Conservation (phyloP, 257 asterid species). For the Solanum dulcamara region DNA sequence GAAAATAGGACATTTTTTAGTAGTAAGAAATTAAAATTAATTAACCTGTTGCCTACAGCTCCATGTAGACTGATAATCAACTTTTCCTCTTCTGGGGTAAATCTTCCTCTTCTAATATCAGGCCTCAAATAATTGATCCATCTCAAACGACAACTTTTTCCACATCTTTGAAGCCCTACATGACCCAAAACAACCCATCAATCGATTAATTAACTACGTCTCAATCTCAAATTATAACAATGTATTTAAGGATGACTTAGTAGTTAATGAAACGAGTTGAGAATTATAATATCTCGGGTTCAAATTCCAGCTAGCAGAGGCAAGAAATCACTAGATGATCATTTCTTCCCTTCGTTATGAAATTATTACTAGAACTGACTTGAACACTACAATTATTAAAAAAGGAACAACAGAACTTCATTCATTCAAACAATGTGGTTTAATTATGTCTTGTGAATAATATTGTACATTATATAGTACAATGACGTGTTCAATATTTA, state of each 20-base stretch:
- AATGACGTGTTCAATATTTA: neutral
- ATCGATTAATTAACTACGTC: neutral
- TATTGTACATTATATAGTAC: neutral
- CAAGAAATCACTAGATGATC: neutral
- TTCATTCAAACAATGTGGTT: neutral
- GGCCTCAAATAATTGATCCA: slow-evolving; percentile 97
- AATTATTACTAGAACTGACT: too few species aligned
- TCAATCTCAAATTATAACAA: neutral
- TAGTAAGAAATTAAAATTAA: neutral
- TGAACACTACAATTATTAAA: neutral
- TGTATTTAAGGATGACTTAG: neutral
- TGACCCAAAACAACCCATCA: neutral
- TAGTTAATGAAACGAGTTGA: neutral
- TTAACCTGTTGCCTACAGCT: slow-evolving; percentile 90
- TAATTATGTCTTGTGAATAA: neutral
- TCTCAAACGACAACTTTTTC: slow-evolving; percentile 84
- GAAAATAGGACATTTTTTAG: neutral
- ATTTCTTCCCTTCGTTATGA: too few species aligned
- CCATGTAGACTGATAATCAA: slow-evolving; percentile 82
- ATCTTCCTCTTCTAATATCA: slow-evolving; percentile 85
- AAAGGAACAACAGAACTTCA: neutral
- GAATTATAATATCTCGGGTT: neutral
- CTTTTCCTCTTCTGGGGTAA: slow-evolving; percentile 78
- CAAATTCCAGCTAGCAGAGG: too few species aligned
- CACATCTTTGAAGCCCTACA: slow-evolving; percentile 87